Evolutionary conservation across 73 alveolate species (phyloP), one percentile per base, ranked within the genome.

Genomic region (Paramecium pentaurelia): DNA sequence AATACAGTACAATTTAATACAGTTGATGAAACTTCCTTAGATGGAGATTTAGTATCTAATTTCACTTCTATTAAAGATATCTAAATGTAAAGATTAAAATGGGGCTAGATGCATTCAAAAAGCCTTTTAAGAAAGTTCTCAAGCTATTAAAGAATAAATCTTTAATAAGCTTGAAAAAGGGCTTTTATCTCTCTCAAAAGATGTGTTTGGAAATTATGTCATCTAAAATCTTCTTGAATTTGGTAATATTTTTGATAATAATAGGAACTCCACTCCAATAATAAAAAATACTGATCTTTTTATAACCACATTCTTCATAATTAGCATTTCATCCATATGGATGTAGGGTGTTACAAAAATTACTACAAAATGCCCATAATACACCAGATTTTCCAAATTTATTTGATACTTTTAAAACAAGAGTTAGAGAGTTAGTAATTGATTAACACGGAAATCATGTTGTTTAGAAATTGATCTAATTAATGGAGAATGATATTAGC

Each of bases 371-470:
- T 51, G 96, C 94, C 8, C 71, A 64, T 7, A 88, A 92, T 5
- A 42, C 49, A 2, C 93, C 88, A 18, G 77, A 38, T 37, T 93
- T 95, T 18, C 40, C 90, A 49, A 60, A 44, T 73, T 86, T 95
- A 16, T 88, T 94, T 16, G 86, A 54, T 12, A 93, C 89, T 49
- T 30, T 95, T 71, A 92, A 93, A 77, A 32, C 42, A 34, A 60
- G 64, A 75, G 92, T 93, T 68, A 12, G 93, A 59, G 94, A 95
- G 60, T 93, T 95, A 60, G 94, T 95, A 1, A 95, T 89, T 70
- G 97, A 95, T 88, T 95, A 95, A 95, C 92, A 95, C 92, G 97
- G 97, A 51, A 95, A 95, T 95, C 97, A 95, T 70, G 97, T 75
- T 11, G 88, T 75, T 14, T 75, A 75, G 11, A 75, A 75, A 40